Evolutionary conservation across 768 basidiomycete genomes (phyloP), one percentile per base, ranked within the genome.

Genomic region (Pleurotus salmoneostramineus): DNA sequence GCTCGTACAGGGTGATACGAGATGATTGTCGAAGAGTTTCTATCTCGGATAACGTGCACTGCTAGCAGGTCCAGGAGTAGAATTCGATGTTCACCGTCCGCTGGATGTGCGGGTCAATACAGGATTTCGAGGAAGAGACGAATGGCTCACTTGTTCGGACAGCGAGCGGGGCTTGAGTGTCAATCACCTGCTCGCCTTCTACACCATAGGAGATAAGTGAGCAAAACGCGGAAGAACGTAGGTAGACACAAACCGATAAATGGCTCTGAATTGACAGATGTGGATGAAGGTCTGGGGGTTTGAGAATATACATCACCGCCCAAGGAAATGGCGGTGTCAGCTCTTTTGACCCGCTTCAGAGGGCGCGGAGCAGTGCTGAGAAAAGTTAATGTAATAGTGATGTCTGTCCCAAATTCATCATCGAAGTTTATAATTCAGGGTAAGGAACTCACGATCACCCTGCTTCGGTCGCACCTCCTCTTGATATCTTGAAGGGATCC

Each of bases 1-100:
- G 40, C 52, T 15, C 14, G 37, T 14, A 62, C 70, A 11, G 78
- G 77, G 61, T 82, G 81, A 56, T 76, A 83, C 7, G 78, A 79
- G 11, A 83, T 76, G 37, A 83, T 77, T 2, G 79, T 81, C 60
- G 72, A 82, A 4, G 74, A 73, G 8, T 77, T 70, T 21, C 67
- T 61, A 37, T 73, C 72, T 15, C 79, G 78, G 51, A 81, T 73
- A 3, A 81, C 69, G 61, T 82, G 81, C 5, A 83, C 71, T 6
- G 79, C 74, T 1, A 82, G 68, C 6, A 82, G 66, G 58, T 83
- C 80, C 35, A 77, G 71, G 15, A 77, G 70, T 17, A 81, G 74
- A 11, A 71, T 60, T 17, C 69, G 68, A 21, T 66, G 60, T 27
- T 64, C 73, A 1, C 15, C 42, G 10, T 49, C 59, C 48, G 32